Percentiles rank a stretch among this genome's conserved stretches.
Evolutionary conservation across 2,329 filamentous ascomycete genomes (phyloP).

Genomic region (Diaporthe nobilis): DNA sequence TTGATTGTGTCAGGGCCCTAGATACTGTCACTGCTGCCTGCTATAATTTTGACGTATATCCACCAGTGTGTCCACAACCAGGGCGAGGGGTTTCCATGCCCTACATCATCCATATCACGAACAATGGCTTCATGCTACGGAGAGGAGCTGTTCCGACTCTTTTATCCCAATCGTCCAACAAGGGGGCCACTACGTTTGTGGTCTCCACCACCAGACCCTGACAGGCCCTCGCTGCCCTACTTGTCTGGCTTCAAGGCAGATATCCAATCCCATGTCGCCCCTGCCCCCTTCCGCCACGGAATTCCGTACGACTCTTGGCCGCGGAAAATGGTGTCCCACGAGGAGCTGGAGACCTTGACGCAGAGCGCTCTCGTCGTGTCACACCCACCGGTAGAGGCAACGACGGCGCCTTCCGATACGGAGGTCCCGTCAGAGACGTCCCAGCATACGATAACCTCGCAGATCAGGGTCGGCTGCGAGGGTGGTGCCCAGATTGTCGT

Average conservation of each 20-base stretch:
- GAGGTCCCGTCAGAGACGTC: not conserved
- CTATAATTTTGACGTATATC: too few species aligned
- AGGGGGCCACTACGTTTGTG: not conserved
- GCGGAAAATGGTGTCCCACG: not conserved
- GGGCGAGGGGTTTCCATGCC: too few species aligned
- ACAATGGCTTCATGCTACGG: not conserved
- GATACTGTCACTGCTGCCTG: too few species aligned
- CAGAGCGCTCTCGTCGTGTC: slow-evolving; percentile 9
- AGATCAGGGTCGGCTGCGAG: not conserved
- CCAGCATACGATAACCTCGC: not conserved
- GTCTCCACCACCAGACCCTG: not conserved
- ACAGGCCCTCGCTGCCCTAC: slow-evolving; percentile 20
- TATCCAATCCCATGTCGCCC: not conserved
- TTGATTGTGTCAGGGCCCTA: too few species aligned
- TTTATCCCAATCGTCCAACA: not conserved
- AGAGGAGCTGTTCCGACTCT: not conserved
- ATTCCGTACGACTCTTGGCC: not conserved
- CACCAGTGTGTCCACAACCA: too few species aligned
- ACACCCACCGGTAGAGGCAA: not conserved
- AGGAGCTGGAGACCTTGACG: not conserved
- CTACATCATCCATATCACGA: not conserved
- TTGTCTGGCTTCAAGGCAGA: not conserved
- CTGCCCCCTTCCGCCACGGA: not conserved
- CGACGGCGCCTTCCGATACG: not conserved
- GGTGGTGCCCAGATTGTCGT: not conserved